These are phyloP conservation scores for Yarrowia divulgata DNA, from an alignment of 805 yeast genomes.

Conservation along the genomic window DNA sequence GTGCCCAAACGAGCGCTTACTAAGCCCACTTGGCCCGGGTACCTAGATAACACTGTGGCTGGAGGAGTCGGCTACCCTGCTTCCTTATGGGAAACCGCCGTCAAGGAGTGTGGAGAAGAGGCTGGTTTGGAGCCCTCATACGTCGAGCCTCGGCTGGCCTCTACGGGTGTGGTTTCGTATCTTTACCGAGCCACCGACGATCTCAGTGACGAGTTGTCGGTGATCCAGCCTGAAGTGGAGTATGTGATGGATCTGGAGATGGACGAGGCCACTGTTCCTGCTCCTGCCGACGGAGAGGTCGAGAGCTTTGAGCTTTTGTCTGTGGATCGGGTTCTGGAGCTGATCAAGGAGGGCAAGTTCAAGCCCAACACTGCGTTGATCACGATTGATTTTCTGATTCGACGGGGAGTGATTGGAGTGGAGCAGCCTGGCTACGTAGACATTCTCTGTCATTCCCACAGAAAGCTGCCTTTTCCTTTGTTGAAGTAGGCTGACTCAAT, in stretches of 20 bases:
- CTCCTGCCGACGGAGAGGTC: slow-evolving; percentile 77
- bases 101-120: slow-evolving; percentile 90
- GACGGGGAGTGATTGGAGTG: slow-evolving; percentile 69
- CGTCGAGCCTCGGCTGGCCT: slow-evolving; percentile 55
- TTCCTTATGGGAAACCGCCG: slow-evolving; percentile 74
- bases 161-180: slow-evolving; percentile 76
- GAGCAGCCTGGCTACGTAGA: slow-evolving; percentile 22
- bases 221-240: slow-evolving; percentile 90
- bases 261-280: slow-evolving; percentile 56
- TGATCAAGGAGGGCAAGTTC: slow-evolving; percentile 67
- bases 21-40: slow-evolving; percentile 88
- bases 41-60: slow-evolving; percentile 92
- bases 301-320: slow-evolving; percentile 71
- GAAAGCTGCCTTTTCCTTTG: slow-evolving; percentile 30
- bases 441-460: slow-evolving; percentile 11
- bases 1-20: slow-evolving; percentile 78
- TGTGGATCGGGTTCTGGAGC: slow-evolving; percentile 61
- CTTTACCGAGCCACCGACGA: slow-evolving; percentile 46
- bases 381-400: slow-evolving; percentile 81
- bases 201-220: slow-evolving; percentile 57
- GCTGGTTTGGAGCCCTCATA: slow-evolving; percentile 72
- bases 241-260: slow-evolving; percentile 76
- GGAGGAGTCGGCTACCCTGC: slow-evolving; percentile 91
- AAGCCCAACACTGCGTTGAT: slow-evolving; percentile 90
- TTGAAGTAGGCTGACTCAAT: background rate